Base-by-base conservation (phyloP, 805 yeast species). In the Monosporozyma unispora region DNA sequence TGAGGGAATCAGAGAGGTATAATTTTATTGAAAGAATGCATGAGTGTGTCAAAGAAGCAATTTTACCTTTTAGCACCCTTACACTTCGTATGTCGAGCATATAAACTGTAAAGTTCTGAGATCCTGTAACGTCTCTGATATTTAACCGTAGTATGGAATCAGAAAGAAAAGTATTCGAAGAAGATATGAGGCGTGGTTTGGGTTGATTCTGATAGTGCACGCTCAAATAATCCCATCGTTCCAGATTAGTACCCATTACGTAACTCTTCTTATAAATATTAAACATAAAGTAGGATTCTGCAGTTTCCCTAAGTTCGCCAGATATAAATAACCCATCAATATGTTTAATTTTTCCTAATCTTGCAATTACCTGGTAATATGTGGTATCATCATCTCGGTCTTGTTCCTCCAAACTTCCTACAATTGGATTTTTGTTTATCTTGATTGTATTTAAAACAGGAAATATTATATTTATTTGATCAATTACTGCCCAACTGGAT, bases 201-300 rank as follows among this genome's bases (percentile, higher is more conserved):
- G n/a, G n/a, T n/a, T n/a, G n/a, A n/a, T n/a, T n/a, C n/a, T n/a
- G n/a, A n/a, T n/a, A n/a, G n/a, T n/a, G n/a, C n/a, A n/a, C n/a
- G n/a, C n/a, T n/a, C n/a, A 79, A 70, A 23, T 62, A 33, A 2
- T 46, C 41, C 84, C 84, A 82, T 27, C 76, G 59, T 18, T 31
- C 33, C 18, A 46, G 47, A 4, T 16, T 39, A 14, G 39, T 43
- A 19, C 65, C 55, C 40, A 64, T 70, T 1, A 40, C 40, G 46
- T 69, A 55, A 5, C 64, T 60, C 1, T 60, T 58, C 1, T 51
- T 48, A 8, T 48, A 42, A 0, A 84, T 77, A 52, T 72, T 72
- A 4, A 80, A 71, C 27, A 84, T 68, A 52, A 84, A 80, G 59
- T 76, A 87, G 4, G 85, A 60, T 61, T 88, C 96, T 0, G 86